These are phyloP conservation scores for Fusarium sp. DNA, from an alignment of 2,329 filamentous ascomycete species.

Conservation along the genomic window DNA sequence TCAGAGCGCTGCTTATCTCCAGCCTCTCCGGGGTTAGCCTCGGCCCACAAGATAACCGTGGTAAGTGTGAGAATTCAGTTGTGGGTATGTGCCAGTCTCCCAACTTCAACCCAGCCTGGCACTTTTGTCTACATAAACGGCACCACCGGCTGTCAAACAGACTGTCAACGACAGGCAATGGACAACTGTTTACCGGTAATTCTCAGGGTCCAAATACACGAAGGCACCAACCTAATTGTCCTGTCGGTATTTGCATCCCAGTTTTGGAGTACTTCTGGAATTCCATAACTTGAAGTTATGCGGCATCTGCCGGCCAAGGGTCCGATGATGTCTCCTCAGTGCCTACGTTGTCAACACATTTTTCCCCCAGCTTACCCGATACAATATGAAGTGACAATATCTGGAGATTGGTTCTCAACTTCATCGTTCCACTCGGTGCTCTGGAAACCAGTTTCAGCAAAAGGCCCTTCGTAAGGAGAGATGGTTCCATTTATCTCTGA, in stretches of 20 bases:
- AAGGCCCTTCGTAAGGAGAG: conserved; percentile 28
- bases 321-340: background rate
- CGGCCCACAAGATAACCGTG: conserved; percentile 36
- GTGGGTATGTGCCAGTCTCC: conserved; percentile 13
- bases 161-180: conserved; percentile 17
- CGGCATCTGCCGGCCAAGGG: background rate
- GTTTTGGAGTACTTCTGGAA: conserved; percentile 27
- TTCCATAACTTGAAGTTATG: background rate
- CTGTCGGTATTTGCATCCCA: conserved; percentile 8
- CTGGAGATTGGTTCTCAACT: background rate
- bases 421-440: conserved; percentile 16
- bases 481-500: conserved; percentile 26
- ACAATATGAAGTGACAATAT: background rate
- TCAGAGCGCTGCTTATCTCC: conserved; percentile 44
- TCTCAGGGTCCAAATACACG: conserved; percentile 24
- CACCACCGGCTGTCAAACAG: conserved; percentile 21
- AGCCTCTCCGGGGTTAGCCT: conserved; percentile 45
- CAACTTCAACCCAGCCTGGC: conserved; percentile 20
- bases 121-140: conserved; percentile 41
- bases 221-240: conserved; percentile 1
- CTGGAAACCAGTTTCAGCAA: conserved; percentile 18
- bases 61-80: conserved; percentile 17
- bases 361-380: background rate
- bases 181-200: conserved; percentile 9
- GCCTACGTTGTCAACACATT: background rate